Evolutionary conservation across 2,329 filamentous ascomycete genomes (phyloP), one percentile per base, ranked within the genome.

Genomic region (Chrysoporthe puriensis): DNA sequence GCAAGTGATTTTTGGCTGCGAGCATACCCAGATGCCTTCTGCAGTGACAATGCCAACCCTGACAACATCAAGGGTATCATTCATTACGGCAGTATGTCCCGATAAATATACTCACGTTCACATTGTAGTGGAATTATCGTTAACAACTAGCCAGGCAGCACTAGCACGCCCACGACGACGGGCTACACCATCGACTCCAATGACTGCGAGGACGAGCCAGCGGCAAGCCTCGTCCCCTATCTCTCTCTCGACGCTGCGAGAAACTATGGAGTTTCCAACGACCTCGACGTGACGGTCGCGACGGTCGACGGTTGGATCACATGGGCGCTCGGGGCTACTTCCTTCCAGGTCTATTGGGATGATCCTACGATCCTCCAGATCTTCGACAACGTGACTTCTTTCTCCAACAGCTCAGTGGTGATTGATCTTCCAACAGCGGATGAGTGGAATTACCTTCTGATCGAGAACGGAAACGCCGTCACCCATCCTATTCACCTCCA

Each of bases 401-500:
- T 60, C 40, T 26, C 36, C 50, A 62, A 56, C 56, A 58, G 21
- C 63, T 44, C 57, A 4, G 50, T 56, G 42, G 57, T 46, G 42
- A 54, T 64, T 34, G 59, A 66, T 13, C 48, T 60, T 1, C 60
- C 43, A 4, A 56, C 18, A 1, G 43, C 34, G 11, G 46, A 60
- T 3, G 40, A 73, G 43, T 68, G 66, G 66, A 57, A 48, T 0
- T 66, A 68, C 58, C 50, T 59, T 34, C 48, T 66, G 16, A 63
- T 68, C n/a, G 46, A 66, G 11, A 62, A 58, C 57, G 14, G 7
- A 5, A 62, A 48, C 40, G 18, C 66, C 11, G 65, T 77, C 8
- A 69, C 79, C 21, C 82, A 84, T 70, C 81, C 82, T 0, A 81
- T 83, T 73, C 83, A 85, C 74, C 75, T 85, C 18, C 83, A 85